Conservation (phyloP, 306 rosid genomes). For the Geum urbanum region DNA sequence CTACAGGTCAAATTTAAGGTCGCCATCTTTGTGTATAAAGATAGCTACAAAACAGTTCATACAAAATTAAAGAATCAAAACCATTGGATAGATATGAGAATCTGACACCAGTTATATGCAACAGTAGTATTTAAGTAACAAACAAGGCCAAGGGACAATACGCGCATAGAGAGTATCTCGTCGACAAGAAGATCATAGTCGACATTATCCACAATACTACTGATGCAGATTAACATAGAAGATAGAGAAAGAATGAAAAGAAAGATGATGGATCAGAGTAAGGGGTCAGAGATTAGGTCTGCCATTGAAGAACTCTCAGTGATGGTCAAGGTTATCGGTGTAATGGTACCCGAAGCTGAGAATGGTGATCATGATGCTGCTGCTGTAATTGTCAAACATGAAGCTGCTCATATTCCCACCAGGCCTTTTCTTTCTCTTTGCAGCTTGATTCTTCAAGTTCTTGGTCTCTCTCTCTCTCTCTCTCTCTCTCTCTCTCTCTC, state of each 20-base stretch:
- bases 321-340: conserved; percentile 34
- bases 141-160: not conserved
- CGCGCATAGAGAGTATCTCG: not conserved
- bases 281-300: conserved; percentile 52
- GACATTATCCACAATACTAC: not conserved
- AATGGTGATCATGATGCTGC: conserved; percentile 13
- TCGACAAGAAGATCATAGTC: not conserved
- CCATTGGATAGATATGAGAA: not conserved
- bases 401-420: conserved; percentile 49
- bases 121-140: not conserved
- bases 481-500: conserved; percentile 3
- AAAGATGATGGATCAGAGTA: conserved; percentile 15
- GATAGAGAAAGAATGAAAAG: conserved; percentile 11
- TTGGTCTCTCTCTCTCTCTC: conserved; percentile 58
- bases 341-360: conserved; percentile 27
- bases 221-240: not conserved
- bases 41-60: not conserved
- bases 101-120: not conserved
- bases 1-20: conserved; percentile 20
- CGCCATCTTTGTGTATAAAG: conserved; percentile 1
- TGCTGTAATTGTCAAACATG: not conserved
- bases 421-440: conserved; percentile 72
- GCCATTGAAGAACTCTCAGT: conserved; percentile 64
- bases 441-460: conserved; percentile 66
- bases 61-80: not conserved